Base-by-base conservation (phyloP, 345 rosid genomes). In the Salix purpurea region DNA sequence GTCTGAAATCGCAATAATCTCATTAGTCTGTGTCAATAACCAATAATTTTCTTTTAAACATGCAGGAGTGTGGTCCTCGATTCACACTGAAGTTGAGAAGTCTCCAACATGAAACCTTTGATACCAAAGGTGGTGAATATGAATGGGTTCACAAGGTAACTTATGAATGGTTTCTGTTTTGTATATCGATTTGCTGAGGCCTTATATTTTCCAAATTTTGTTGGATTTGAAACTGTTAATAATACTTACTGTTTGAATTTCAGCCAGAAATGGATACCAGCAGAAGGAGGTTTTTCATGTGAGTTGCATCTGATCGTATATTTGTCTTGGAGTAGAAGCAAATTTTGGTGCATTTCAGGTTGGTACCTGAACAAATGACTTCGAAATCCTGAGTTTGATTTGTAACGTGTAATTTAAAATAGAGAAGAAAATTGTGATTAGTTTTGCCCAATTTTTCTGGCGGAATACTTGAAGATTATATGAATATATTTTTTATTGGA, bases 111-210 rank as follows among this genome's bases (percentile, higher is more conserved):
- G 99, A 97, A 83, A 93, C 99, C 1, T 96, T 96, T 68, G 96
- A 92, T 76, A 84, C 94, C 30, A 90, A 83, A 84, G 93, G 93
- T 0, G 97, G 96, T 9, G 99, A 96, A 81, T 92, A 83, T 42
- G 99, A 93, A 85, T 92, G 98, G 99, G 99, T 92, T 85, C 99
- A 96, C 80, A 94, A 92, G 95, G 97, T 92, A 86, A 23, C 66
- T 78, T 44, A 18, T 26, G 32, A 65, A 37, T 60, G 42, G 23
- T 7, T 61, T 24, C 37, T 24, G 15, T 15, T 72, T 37, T 8
- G 3, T n/a, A 15, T 28, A 16, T 61, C 52, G 69, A 12, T 14
- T 10, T 68, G 28, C 56, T 24, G 10, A 65, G 40, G 23, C 21
- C 8, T 64, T 62, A 2, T 28, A 42, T 56, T 67, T 6, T 70